Evolutionary conservation across 2,329 filamentous ascomycete genomes (phyloP).

Genomic region (Leptographium radiaticola): DNA sequence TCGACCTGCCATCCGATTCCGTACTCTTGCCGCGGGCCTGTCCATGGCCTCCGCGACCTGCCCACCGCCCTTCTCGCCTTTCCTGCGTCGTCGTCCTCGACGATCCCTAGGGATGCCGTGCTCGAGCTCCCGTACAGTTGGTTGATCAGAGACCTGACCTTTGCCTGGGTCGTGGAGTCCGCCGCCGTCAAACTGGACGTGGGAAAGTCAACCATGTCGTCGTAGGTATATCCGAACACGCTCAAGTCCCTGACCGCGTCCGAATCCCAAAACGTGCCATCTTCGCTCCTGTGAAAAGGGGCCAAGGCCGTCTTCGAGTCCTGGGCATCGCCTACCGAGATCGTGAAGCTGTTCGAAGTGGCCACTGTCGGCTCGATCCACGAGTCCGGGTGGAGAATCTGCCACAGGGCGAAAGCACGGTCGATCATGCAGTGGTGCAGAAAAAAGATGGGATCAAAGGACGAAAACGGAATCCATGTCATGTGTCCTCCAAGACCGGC

Average conservation of each 20-base stretch:
- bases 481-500: slow-evolving; percentile 53
- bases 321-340: slow-evolving; percentile 37
- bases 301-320: slow-evolving; percentile 45
- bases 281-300: slow-evolving; percentile 49
- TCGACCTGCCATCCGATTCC: background rate
- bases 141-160: slow-evolving; percentile 43
- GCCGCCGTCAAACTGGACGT: slow-evolving; percentile 12
- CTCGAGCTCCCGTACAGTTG: slow-evolving; percentile 41
- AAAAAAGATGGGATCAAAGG: slow-evolving; percentile 70
- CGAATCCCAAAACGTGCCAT: slow-evolving; percentile 56
- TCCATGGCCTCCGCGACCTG: background rate
- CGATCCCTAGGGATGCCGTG: slow-evolving; percentile 19
- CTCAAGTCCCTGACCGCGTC: slow-evolving; percentile 43
- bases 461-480: slow-evolving; percentile 56
- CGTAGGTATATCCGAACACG: slow-evolving; percentile 62
- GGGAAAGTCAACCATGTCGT: slow-evolving; percentile 32
- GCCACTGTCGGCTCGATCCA: slow-evolving; percentile 48
- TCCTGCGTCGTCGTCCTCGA: background rate
- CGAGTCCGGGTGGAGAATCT: slow-evolving; percentile 53
- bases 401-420: slow-evolving; percentile 64
- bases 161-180: slow-evolving; percentile 21
- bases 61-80: background rate
- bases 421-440: slow-evolving; percentile 68
- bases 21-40: background rate
- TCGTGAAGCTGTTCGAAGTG: slow-evolving; percentile 48